Evolutionary conservation across 495 filamentous ascomycete genomes (phyloP).

Genomic region (Trichoderma asperelloides): DNA sequence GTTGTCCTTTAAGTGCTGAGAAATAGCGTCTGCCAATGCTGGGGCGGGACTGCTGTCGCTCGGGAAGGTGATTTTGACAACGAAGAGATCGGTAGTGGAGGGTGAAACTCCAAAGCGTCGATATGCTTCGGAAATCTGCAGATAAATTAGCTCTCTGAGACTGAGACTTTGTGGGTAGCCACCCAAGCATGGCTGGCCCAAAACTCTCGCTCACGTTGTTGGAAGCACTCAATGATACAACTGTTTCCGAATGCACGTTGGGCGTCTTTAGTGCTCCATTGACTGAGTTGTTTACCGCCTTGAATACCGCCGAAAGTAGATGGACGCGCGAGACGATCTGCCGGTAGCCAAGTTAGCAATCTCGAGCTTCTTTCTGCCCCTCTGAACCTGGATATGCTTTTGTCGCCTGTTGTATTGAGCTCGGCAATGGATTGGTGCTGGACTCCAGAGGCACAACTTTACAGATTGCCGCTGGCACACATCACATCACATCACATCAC

Average conservation of each 20-base stretch:
- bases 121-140: constrained; percentile 83
- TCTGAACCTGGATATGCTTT: no score
- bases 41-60: constrained; percentile 13
- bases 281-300: constrained; percentile 60
- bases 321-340: constrained; percentile 52
- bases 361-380: neutral
- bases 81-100: constrained; percentile 57
- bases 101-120: constrained; percentile 73
- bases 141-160: constrained; percentile 1
- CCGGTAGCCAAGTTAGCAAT: neutral
- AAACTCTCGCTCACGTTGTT: constrained; percentile 60
- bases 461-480: no score
- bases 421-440: no score
- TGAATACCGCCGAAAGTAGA: constrained; percentile 65
- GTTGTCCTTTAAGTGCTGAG: constrained; percentile 49
- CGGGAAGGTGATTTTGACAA: constrained; percentile 56
- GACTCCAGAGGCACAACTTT: no score
- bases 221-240: constrained; percentile 69
- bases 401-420: no score
- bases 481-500: no score
- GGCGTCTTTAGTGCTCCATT: constrained; percentile 56
- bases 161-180: neutral
- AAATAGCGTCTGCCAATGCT: constrained; percentile 45
- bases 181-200: constrained; percentile 11
- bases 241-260: constrained; percentile 90